These are phyloP conservation scores for Rhododendron ferrugineum DNA, from an alignment of 148 eudicot species.

Conservation along the genomic window DNA sequence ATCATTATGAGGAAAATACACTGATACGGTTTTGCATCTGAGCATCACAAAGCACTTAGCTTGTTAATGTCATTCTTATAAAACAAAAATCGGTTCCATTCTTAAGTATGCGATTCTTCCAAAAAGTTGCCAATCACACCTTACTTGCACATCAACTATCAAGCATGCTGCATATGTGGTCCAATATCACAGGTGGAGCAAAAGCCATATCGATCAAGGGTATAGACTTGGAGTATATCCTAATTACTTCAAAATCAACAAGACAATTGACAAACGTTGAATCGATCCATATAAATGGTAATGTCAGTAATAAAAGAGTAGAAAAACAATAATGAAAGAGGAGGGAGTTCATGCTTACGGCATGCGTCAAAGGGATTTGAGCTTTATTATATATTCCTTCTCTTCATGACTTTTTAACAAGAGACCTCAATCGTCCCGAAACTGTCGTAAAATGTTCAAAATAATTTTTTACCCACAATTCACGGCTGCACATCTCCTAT, in stretches of 20 bases:
- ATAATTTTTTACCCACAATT: too few species aligned
- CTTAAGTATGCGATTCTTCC: background rate
- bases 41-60: background rate
- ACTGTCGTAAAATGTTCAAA: background rate
- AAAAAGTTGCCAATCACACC: background rate
- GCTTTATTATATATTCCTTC: slow-evolving; percentile 20
- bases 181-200: background rate
- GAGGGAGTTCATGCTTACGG: slow-evolving; percentile 20
- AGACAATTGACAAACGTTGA: background rate
- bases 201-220: background rate
- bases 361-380: slow-evolving; percentile 24
- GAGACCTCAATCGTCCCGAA: background rate
- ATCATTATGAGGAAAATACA: background rate
- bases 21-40: background rate
- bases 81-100: background rate
- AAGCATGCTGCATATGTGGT: background rate
- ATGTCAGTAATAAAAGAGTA: background rate
- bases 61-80: background rate
- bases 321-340: background rate
- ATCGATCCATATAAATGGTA: background rate
- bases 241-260: background rate
- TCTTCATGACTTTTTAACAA: slow-evolving; percentile 23
- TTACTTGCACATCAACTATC: background rate
- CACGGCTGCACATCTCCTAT: too few species aligned
- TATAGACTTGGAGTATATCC: background rate